Conservation (phyloP, 1,139 yeast species). For the Nakaseomyces glabratus region DNA sequence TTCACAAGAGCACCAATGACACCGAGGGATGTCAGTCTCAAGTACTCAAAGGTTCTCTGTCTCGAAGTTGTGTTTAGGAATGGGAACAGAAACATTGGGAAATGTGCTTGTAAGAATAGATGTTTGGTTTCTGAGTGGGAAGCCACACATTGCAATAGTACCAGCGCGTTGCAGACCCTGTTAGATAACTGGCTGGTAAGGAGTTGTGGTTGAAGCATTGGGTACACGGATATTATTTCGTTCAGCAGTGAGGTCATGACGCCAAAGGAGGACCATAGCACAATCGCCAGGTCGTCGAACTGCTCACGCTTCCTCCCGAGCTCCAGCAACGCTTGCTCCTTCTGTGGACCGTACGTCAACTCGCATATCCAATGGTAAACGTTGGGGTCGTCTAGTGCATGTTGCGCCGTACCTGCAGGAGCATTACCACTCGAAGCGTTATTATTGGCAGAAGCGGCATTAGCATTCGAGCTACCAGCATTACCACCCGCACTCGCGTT, state of each 20-base stretch:
- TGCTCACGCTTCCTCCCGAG: slow-evolving; percentile 91
- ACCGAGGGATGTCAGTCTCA: slow-evolving; percentile 85
- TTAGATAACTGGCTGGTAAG: slow-evolving; percentile 82
- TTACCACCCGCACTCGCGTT: slow-evolving; percentile 8
- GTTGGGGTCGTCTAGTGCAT: slow-evolving; percentile 74
- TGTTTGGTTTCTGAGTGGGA: slow-evolving; percentile 86
- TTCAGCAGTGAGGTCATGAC: slow-evolving; percentile 88
- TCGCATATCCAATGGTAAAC: slow-evolving; percentile 88
- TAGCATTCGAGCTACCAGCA: slow-evolving; percentile 19
- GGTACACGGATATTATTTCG: slow-evolving; percentile 85
- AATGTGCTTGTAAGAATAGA: slow-evolving; percentile 77
- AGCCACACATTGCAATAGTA: slow-evolving; percentile 91
- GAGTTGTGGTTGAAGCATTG: slow-evolving; percentile 78
- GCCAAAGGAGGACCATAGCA: slow-evolving; percentile 92
- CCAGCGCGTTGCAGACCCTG: slow-evolving; percentile 91
- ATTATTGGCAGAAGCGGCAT: slow-evolving; percentile 29
- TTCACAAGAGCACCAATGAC: slow-evolving; percentile 96
- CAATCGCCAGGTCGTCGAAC: slow-evolving; percentile 86
- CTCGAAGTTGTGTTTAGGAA: slow-evolving; percentile 86
- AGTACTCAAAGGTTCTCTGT: slow-evolving; percentile 86
- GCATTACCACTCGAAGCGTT: slow-evolving; percentile 4
- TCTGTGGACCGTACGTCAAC: slow-evolving; percentile 77
- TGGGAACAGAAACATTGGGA: slow-evolving; percentile 87
- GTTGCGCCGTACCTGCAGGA: slow-evolving; percentile 22
- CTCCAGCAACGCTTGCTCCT: slow-evolving; percentile 87